Evolutionary conservation across 306 rosid genomes (phyloP), one percentile per base, ranked within the genome.

Genomic region (Aeschynomene evenia): DNA sequence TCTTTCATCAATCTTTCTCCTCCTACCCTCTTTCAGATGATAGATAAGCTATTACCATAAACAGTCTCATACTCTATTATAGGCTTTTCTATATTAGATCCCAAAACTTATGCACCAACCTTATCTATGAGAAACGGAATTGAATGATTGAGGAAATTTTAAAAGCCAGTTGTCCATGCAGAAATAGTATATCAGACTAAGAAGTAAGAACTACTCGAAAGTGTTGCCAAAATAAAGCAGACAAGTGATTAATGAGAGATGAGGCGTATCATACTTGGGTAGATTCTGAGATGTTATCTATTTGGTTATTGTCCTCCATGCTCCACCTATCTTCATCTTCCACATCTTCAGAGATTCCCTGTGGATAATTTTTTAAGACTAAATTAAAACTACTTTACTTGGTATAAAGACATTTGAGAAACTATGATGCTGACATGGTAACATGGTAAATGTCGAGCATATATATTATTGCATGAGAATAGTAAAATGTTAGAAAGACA

Each of bases 301-400:
- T 73, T 73, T 83, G 80, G 26, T 63, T 22, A 45, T 67, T 15
- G 22, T 79, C 84, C 67, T 82, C 81, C 14, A 71, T 36, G 78
- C 69, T 75, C 79, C 70, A 40, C n/a, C 39, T 56, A 45, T 77
- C 81, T 57, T 84, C 84, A 70, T 65, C 63, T 53, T 85, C 85
- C 66, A 54, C 52, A 81, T 83, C 85, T 76, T 80, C 74, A 55
- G 89, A 66, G 76, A 75, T 49, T 50, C 85, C 95, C 97, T 94
- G 83, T 28, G 37, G 80, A 36, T 60, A 62, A 45, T 20, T 42
- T 77, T 51, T 74, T 75, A 76, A 36, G 12, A 63, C 22, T 13
- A 75, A 74, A 34, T 63, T 18, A 36, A 63, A 29, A 50, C 51
- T 45, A 61, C 28, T 48, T 37, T 45, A 61, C 28, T 48, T 37